Evolutionary conservation across 2,329 filamentous ascomycete species (phyloP).

Genomic region (Fusarium anthophilum): DNA sequence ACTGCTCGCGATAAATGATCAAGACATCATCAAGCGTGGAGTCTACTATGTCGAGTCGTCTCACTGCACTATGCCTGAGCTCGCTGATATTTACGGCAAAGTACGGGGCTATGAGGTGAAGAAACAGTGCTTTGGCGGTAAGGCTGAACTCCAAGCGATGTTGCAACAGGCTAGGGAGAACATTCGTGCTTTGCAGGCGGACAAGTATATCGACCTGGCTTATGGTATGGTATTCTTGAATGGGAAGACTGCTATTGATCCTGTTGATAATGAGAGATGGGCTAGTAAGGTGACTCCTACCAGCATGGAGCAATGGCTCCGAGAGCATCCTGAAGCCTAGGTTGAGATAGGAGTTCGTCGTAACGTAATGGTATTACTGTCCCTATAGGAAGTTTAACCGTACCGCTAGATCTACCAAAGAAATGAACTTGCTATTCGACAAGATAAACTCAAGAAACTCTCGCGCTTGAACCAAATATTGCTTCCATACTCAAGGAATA

Average conservation of each 20-base stretch:
- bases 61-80: neutral
- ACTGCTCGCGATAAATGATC: neutral
- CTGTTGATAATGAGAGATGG: neutral
- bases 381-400: rapidly evolving
- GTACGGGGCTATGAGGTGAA: neutral
- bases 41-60: neutral
- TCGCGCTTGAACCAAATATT: rapidly evolving
- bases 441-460: neutral
- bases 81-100: neutral
- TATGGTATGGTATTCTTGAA: neutral
- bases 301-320: neutral
- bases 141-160: neutral
- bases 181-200: neutral
- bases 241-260: neutral
- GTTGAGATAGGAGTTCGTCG: rapidly evolving
- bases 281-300: neutral
- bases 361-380: neutral
- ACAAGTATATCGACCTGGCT: conserved; percentile 8
- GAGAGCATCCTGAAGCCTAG: neutral
- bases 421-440: too few species aligned
- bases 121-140: neutral
- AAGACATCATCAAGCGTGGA: neutral
- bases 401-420: too few species aligned
- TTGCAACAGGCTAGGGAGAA: neutral
- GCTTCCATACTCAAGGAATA: rapidly evolving